Evolutionary conservation across 352 stramenopile species (phyloP), one percentile per base, ranked within the genome.

Genomic region (Phytophthora syringae): DNA sequence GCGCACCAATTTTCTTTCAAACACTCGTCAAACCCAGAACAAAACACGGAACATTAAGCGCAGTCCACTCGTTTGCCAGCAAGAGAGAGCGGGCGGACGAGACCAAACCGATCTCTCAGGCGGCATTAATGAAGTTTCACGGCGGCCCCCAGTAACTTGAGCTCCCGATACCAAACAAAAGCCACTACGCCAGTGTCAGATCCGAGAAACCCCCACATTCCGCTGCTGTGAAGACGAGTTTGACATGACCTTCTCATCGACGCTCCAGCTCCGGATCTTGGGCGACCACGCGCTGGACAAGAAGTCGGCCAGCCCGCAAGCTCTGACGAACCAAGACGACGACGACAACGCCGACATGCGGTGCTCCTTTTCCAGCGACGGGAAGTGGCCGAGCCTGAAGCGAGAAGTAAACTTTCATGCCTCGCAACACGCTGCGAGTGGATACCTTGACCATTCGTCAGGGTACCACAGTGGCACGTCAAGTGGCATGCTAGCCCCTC

Each of bases 101-200:
- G 37, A n/a, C 27, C 67, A 36, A 67, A 56, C 34, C 49, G 61
- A 50, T 76, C 24, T 71, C 24, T 71, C 43, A 43, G 36, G 22
- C 51, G 56, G 42, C 65, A 76, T 76, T 75, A n/a, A 75, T 75
- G 66, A 78, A 66, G 52, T 73, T 73, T 73, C 67, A 49, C 56
- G 55, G 48, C 60, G 55, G 39, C 43, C 28, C 53, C 20, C 45
- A 71, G 53, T 74, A 71, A 72, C 52, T 64, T 32, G 39, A 36
- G 1, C 39, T 18, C 37, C 54, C 22, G n/a, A 54, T 39, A 49
- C 34, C 42, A n/a, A n/a, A n/a, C 7, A 49, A 49, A 39, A 62
- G 5, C 42, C 60, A 44, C 60, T 30, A 45, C 32, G 21, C 43
- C 20, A 39, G 16, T 60, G 58, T 53, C 60, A 51, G 65, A 32